Base-by-base conservation (phyloP, 1,284 basidiomycete genomes). In the Waitea zeae region DNA sequence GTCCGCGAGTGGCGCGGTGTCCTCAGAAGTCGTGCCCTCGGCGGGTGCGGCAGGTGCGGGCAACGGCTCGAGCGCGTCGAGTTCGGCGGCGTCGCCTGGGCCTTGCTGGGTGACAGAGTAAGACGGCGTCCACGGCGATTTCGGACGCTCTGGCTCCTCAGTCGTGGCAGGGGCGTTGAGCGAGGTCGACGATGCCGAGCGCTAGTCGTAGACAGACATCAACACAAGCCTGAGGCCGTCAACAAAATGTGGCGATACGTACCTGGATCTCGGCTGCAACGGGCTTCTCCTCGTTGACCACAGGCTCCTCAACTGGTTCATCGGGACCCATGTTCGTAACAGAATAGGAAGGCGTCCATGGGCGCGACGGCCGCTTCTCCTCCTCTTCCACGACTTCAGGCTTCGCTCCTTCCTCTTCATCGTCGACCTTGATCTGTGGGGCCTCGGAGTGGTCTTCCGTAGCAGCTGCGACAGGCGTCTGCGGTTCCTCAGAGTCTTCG, bases 61-160 rank as follows among this genome's bases (percentile, higher is more conserved):
- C 15, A 46, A 42, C 33, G 44, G 42, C 35, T 48, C 50, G 11
- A 50, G 35, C 19, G 45, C 41, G 9, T 40, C 47, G 27, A 49
- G 46, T 33, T 49, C 50, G 6, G 46, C 41, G n/a, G 27, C 36
- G 15, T 45, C 31, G 31, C 48, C 50, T 27, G 53, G 50, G 29
- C 57, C 59, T 44, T 58, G 58, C 17, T 36, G 49, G 5, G 44
- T 53, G 20, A 61, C 59, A 31, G 50, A 55, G 45, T 61, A 62
- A 3, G 59, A 61, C 3, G 59, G 56, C 4, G 57, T 60, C 58
- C 57, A 62, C 3, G 58, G 59, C 5, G 55, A 55, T 41, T 51
- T 54, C n/a, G 55, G 54, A 26, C 22, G 22, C 51, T 44, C 27
- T 55, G n/a, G 7, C 22, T 26, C 22, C 22, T n/a, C n/a, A n/a